phyloP scores from a whole-genome alignment of 2,329 filamentous ascomycete species.

The Monilinia laxa region DNA sequence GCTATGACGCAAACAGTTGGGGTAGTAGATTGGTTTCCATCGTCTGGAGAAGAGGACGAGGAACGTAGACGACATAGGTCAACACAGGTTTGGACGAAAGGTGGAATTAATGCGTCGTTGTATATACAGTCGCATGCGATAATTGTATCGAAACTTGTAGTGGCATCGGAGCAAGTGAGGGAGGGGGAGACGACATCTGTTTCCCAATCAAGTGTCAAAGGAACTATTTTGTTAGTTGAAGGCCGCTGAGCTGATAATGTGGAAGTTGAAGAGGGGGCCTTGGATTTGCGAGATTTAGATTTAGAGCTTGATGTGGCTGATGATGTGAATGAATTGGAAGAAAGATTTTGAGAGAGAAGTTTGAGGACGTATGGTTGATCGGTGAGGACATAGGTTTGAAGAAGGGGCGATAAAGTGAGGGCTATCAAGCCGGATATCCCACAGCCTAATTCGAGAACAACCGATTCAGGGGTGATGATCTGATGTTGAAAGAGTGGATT shows the following conservation, averaged over 20 bases:
- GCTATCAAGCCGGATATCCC: constrained; percentile 82
- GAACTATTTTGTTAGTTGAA: constrained; percentile 12
- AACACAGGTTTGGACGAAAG: constrained; percentile 77
- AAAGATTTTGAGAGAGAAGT: constrained; percentile 73
- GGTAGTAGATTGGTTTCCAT: constrained; percentile 25
- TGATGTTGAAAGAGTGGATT: constrained; percentile 55
- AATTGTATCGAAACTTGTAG: constrained; percentile 64
- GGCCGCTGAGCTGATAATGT: not conserved
- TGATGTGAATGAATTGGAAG: constrained; percentile 47
- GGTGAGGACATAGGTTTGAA: constrained; percentile 70
- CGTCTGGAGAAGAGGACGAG: not conserved
- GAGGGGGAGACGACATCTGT: constrained; percentile 38
- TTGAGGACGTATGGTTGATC: constrained; percentile 85
- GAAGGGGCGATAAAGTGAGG: constrained; percentile 60
- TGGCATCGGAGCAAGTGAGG: constrained; percentile 34
- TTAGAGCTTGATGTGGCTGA: constrained; percentile 6
- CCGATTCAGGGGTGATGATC: constrained; percentile 5
- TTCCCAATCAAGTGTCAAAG: constrained; percentile 77
- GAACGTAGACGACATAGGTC: constrained; percentile 66
- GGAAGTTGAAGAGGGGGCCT: constrained; percentile 26
- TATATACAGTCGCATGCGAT: constrained; percentile 94
- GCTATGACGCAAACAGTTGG: constrained; percentile 77
- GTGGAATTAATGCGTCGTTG: constrained; percentile 80
- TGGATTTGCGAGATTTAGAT: constrained; percentile 28
- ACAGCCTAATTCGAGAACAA: constrained; percentile 78